Conservation (phyloP, 495 filamentous ascomycete species). For the Copromyces sp. region DNA sequence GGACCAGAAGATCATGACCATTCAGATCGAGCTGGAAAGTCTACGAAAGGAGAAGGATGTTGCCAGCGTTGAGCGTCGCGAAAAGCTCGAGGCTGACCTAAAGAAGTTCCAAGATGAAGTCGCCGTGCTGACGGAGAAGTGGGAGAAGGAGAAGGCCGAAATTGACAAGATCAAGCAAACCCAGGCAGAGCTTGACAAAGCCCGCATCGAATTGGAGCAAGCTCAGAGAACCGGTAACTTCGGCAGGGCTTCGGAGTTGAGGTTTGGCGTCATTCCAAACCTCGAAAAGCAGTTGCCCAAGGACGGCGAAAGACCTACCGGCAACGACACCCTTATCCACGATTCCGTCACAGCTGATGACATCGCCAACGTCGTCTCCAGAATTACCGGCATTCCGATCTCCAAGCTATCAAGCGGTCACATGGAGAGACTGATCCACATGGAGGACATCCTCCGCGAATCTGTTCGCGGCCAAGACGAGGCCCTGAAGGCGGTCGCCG, state of each 20-base stretch:
- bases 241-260: slow-evolving; percentile 72
- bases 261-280: slow-evolving; percentile 75
- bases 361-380: slow-evolving; percentile 83
- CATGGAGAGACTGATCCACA: slow-evolving; percentile 80
- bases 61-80: slow-evolving; percentile 75
- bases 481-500: slow-evolving; percentile 78
- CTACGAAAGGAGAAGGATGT: slow-evolving; percentile 90
- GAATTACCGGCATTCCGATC: slow-evolving; percentile 85
- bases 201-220: slow-evolving; percentile 72
- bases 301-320: slow-evolving; percentile 46
- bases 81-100: slow-evolving; percentile 67
- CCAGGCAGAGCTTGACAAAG: slow-evolving; percentile 75
- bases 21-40: slow-evolving; percentile 95
- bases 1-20: slow-evolving; percentile 90
- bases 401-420: slow-evolving; percentile 87
- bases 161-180: slow-evolving; percentile 77
- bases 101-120: slow-evolving; percentile 65
- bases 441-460: slow-evolving; percentile 83
- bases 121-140: slow-evolving; percentile 56
- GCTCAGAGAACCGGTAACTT: slow-evolving; percentile 91
- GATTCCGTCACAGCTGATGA: slow-evolving; percentile 91
- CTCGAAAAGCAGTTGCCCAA: slow-evolving; percentile 71
- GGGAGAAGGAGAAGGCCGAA: slow-evolving; percentile 82
- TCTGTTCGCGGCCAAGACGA: slow-evolving; percentile 91
- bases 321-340: slow-evolving; percentile 60